Percentiles rank a stretch among this genome's conserved stretches.
Evolutionary conservation across 2,329 filamentous ascomycete species (phyloP).

Genomic region (Penicillium rolfsii): DNA sequence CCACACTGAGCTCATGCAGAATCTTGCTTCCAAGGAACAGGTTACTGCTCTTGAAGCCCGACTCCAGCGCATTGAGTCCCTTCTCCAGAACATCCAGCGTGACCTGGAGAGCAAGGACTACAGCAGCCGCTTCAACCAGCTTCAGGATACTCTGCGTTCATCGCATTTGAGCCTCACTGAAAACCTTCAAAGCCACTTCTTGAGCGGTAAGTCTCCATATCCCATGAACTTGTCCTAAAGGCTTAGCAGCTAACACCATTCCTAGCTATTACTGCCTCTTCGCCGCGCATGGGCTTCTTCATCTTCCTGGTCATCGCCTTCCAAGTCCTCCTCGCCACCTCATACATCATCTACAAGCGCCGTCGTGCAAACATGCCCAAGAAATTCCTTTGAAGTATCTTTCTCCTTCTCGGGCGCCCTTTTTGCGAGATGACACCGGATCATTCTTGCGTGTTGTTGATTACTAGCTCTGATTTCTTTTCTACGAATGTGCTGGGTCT

Average conservation of each 20-base stretch:
- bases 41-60: slow-evolving; percentile 49
- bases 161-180: slow-evolving; percentile 58
- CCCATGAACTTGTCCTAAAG: neutral
- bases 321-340: slow-evolving; percentile 70
- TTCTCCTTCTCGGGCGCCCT: neutral
- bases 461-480: slow-evolving; percentile 20
- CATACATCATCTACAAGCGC: slow-evolving; percentile 79
- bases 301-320: slow-evolving; percentile 74
- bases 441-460: slow-evolving; percentile 22
- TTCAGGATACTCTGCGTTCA: slow-evolving; percentile 58
- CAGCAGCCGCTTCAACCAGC: slow-evolving; percentile 55
- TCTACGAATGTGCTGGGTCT: slow-evolving; percentile 3
- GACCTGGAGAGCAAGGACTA: slow-evolving; percentile 63
- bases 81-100: slow-evolving; percentile 54
- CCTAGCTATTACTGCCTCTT: slow-evolving; percentile 56
- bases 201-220: slow-evolving; percentile 50
- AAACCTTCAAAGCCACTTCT: slow-evolving; percentile 55
- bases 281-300: slow-evolving; percentile 62
- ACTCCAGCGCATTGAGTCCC: slow-evolving; percentile 58
- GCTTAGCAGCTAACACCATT: slow-evolving; percentile 24
- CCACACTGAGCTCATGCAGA: slow-evolving; percentile 55
- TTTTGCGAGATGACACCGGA: neutral
- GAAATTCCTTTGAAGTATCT: slow-evolving; percentile 72
- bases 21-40: slow-evolving; percentile 42
- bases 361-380: slow-evolving; percentile 77